A percentile compares a stretch with the other conserved stretches of the same genome.
These are phyloP conservation scores for Corylus americana DNA, from an alignment of 306 rosid genomes.

Conservation along the genomic window DNA sequence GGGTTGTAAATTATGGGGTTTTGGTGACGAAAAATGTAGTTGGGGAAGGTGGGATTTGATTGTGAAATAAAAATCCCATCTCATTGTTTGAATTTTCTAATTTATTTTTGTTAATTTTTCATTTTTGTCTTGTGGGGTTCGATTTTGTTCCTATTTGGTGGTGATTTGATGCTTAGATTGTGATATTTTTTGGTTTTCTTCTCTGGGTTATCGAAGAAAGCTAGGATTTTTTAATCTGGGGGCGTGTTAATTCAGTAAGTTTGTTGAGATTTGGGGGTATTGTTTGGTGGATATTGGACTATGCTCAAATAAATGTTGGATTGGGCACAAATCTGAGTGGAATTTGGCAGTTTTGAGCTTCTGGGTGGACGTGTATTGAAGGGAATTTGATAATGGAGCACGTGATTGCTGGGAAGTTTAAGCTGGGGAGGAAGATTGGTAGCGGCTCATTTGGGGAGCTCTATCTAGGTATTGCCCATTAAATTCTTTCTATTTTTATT, in stretches of 20 bases:
- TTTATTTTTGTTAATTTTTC: neutral
- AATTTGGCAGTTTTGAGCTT: slow-evolving; percentile 28
- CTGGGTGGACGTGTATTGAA: slow-evolving; percentile 39
- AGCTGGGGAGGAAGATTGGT: slow-evolving; percentile 97
- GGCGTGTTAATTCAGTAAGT: slow-evolving; percentile 34
- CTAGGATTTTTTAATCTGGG: slow-evolving; percentile 22
- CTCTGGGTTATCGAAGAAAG: slow-evolving; percentile 36
- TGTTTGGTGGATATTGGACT: slow-evolving; percentile 35
- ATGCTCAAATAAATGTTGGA: slow-evolving; percentile 39
- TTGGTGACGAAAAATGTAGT: slow-evolving; percentile 2
- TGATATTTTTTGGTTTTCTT: neutral
- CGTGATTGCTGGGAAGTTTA: slow-evolving; percentile 88
- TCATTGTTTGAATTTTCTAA: neutral
- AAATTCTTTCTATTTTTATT: slow-evolving; percentile 3
- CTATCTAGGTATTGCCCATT: slow-evolving; percentile 59
- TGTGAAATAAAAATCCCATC: slow-evolving; percentile 4
- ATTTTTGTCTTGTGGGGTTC: slow-evolving; percentile 1
- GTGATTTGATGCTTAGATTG: slow-evolving; percentile 17
- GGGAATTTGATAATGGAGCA: slow-evolving; percentile 76
- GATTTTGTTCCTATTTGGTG: neutral
- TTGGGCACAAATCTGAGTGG: slow-evolving; percentile 45
- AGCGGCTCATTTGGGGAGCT: slow-evolving; percentile 99
- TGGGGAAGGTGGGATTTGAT: neutral
- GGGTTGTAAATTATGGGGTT: slow-evolving; percentile 17
- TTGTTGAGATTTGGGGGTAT: slow-evolving; percentile 31